These are phyloP conservation scores for Fusarium subtropicale DNA, from an alignment of 2,329 filamentous ascomycete species.

Conservation along the genomic window DNA sequence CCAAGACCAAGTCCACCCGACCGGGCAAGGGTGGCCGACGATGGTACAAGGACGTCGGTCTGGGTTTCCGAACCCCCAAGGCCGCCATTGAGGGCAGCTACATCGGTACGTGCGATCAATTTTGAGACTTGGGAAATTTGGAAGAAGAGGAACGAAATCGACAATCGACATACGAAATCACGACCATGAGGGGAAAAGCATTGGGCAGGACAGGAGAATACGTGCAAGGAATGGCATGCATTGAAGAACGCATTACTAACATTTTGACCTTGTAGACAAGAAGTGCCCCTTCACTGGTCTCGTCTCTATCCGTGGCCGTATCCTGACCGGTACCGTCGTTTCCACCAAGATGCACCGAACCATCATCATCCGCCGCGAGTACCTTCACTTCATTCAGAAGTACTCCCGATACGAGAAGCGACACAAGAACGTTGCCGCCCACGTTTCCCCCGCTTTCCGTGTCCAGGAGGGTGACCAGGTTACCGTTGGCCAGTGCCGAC, in stretches of 20 bases:
- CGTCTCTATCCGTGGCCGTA: constrained; percentile 99
- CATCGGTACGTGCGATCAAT: constrained; percentile 82
- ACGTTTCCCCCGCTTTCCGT: constrained; percentile 99
- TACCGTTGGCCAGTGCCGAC: constrained; percentile 99
- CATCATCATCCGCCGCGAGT: constrained; percentile 98
- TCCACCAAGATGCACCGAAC: constrained; percentile 99
- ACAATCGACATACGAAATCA: not conserved
- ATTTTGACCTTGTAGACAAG: constrained; percentile 78
- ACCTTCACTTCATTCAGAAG: constrained; percentile 99
- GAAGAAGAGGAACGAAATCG: constrained; percentile 8
- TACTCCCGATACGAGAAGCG: constrained; percentile 99
- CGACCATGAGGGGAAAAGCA: not conserved
- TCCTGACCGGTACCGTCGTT: constrained; percentile 98
- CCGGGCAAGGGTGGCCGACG: constrained; percentile 92
- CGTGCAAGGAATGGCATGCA: not conserved
- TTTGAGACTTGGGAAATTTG: constrained; percentile 16
- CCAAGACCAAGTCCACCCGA: constrained; percentile 84
- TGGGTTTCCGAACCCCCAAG: constrained; percentile 99
- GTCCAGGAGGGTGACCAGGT: constrained; percentile 99
- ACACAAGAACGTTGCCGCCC: constrained; percentile 99
- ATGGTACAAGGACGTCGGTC: constrained; percentile 99
- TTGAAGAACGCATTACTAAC: constrained; percentile 43
- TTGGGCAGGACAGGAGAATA: not conserved
- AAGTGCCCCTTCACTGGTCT: constrained; percentile 99
- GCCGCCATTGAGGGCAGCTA: constrained; percentile 98